A percentile compares a stretch with the other conserved stretches of the same genome.
phyloP scores from a whole-genome alignment of 1,284 basidiomycete species.

The Athelia psychrophila region DNA sequence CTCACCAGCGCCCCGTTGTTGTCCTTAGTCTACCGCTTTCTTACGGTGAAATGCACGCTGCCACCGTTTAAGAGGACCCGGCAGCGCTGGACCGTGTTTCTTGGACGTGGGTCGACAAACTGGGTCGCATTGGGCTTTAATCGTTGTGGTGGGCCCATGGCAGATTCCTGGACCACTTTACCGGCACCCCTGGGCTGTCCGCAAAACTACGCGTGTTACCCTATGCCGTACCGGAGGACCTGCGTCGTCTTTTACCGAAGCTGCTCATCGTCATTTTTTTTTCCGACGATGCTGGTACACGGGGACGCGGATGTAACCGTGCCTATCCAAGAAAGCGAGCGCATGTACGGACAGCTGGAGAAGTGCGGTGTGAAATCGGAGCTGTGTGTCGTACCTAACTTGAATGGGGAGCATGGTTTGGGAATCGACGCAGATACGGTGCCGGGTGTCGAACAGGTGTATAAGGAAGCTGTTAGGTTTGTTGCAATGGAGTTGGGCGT shows the following conservation, averaged over 20 bases:
- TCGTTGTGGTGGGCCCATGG: not conserved
- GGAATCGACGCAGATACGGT: too few species aligned
- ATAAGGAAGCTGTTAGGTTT: too few species aligned
- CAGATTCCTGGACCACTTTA: not conserved
- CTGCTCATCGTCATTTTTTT: not conserved
- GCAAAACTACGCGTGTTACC: not conserved
- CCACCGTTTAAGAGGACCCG: not conserved
- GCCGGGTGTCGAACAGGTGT: too few species aligned
- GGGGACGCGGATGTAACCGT: not conserved
- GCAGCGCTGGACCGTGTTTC: not conserved
- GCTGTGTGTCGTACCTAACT: not conserved
- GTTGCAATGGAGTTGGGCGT: too few species aligned
- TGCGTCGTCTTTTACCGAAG: not conserved
- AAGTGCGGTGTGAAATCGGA: not conserved
- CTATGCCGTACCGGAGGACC: not conserved
- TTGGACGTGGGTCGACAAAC: not conserved
- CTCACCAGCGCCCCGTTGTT: not conserved
- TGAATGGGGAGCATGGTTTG: not conserved
- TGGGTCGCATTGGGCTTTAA: not conserved
- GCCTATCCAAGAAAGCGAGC: not conserved
- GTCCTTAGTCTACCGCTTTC: not conserved
- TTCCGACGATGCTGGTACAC: not conserved
- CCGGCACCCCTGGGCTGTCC: not conserved
- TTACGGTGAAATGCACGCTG: not conserved
- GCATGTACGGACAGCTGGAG: not conserved